Percentiles rank a stretch among this genome's conserved stretches.
Conservation (phyloP, 495 filamentous ascomycete genomes). For the Hyaloscypha hepaticicola region DNA sequence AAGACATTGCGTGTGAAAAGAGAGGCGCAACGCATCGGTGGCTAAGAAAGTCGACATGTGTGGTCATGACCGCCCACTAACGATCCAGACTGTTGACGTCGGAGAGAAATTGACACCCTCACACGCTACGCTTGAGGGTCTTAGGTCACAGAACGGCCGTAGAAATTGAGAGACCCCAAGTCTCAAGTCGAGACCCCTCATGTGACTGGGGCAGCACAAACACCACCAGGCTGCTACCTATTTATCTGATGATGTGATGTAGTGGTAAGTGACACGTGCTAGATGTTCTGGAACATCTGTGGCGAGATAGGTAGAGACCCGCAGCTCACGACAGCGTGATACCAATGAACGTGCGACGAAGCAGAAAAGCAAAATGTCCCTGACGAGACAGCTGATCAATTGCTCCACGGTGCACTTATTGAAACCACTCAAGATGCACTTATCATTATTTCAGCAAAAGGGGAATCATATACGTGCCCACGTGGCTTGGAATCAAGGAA, state of each 20-base stretch:
- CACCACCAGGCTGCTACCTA: background rate
- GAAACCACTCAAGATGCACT: no score
- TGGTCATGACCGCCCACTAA: background rate
- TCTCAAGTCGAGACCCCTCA: background rate
- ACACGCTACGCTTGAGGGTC: background rate
- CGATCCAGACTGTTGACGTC: background rate
- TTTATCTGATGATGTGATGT: background rate
- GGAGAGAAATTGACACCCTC: background rate
- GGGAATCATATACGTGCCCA: no score
- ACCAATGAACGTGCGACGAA: background rate
- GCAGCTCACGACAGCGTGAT: background rate
- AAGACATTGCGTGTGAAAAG: background rate
- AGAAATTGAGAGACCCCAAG: background rate
- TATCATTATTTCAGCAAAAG: no score
- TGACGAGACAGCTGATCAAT: no score
- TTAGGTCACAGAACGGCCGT: background rate
- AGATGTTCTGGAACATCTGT: background rate
- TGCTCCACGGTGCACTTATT: no score
- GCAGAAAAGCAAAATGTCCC: background rate
- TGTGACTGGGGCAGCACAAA: background rate
- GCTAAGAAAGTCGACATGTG: background rate
- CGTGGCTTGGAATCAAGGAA: no score
- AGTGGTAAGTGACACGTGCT: background rate
- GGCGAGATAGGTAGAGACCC: background rate
- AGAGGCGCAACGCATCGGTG: constrained; percentile 3